Evolutionary conservation across 106 monocot genomes (phyloP).

Genomic region (Dendrobium chrysotoxum): DNA sequence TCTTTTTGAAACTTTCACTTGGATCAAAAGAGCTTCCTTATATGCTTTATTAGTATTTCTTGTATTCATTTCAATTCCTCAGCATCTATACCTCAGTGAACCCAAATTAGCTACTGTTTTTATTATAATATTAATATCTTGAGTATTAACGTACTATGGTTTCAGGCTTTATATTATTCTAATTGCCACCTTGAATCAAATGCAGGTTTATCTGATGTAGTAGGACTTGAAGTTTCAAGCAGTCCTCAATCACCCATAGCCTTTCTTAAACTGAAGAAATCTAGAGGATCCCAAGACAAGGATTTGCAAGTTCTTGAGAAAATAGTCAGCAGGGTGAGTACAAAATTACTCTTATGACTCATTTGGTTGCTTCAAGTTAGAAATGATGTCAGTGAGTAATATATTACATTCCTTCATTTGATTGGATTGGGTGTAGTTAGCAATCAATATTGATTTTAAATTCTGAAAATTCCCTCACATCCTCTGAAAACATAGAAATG

Average conservation of each 20-base stretch:
- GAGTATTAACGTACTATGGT: background rate
- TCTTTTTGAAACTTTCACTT: too few species aligned
- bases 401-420: background rate
- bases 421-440: background rate
- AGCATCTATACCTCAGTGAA: background rate
- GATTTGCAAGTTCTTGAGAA: constrained; percentile 22
- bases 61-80: background rate
- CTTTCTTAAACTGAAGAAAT: constrained; percentile 11
- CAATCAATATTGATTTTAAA: background rate
- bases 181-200: background rate
- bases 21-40: too few species aligned
- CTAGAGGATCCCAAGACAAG: constrained; percentile 14
- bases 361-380: background rate
- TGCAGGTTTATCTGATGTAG: constrained; percentile 18
- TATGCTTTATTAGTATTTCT: background rate
- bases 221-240: constrained; percentile 21
- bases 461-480: background rate
- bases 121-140: background rate
- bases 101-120: background rate
- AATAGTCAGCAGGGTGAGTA: constrained; percentile 20
- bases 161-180: background rate
- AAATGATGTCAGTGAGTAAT: background rate
- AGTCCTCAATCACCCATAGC: constrained; percentile 19
- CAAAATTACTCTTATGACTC: background rate
- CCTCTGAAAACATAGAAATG: background rate